Evolutionary conservation across 2,329 filamentous ascomycete genomes (phyloP), one percentile per base, ranked within the genome.

Genomic region (Coleophoma eucalyptorum): DNA sequence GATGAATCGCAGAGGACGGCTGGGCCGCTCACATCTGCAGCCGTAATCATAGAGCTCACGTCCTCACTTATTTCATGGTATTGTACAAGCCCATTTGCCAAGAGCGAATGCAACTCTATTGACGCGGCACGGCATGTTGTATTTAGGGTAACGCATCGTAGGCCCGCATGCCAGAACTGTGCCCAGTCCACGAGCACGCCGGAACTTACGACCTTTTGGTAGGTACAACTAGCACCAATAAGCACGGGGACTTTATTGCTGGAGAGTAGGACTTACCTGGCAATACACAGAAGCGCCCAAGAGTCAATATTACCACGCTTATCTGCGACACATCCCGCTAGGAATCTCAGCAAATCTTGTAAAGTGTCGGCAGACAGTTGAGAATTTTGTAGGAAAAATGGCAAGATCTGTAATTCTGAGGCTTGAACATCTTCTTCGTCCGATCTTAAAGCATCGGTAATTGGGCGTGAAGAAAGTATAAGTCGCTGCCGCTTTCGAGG

Each of bases 231-330:
- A 55, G 19, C 26, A 26, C 26, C 6, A 6, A 26, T 26, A 26
- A 26, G 26, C 26, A 26, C 26, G 26, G 26, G 48, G 26, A 26
- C 2, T 26, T 7, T 26, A 26, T 26, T 33, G 26, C 26, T 26
- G 6, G 10, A 8, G 26, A 7, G 10, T 11, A 18, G 18, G 20
- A 68, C 77, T 64, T 72, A 92, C 90, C 88, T 89, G 55, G 89
- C 77, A 63, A 90, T 82, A n/a, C 85, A 86, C 48, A 97, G 67
- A 73, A 96, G 83, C 16, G 90, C 86, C 94, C 94, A 99, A 0
- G 85, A 89, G 7, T 85, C 80, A 38, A 86, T 72, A 8, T 69
- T 67, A 13, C 72, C 70, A 57, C 87, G 84, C 60, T 96, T 92
- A 62, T 94, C 87, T 10, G 80, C 76, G 41, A 87, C 80, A 48